Evolutionary conservation across 768 basidiomycete genomes (phyloP).

Genomic region (Lactarius hengduanensis): DNA sequence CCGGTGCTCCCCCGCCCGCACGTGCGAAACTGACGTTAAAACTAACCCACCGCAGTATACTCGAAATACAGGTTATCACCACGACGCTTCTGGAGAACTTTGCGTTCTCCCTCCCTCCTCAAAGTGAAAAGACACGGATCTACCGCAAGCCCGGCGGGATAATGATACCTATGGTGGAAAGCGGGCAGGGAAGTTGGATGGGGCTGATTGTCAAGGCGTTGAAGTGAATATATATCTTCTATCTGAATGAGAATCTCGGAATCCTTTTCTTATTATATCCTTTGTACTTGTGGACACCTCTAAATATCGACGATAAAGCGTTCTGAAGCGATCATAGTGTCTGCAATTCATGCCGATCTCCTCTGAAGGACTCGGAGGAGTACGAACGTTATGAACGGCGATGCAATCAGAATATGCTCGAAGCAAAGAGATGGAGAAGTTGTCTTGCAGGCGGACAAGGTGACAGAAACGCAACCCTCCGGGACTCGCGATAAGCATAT

Average conservation of each 20-base stretch:
- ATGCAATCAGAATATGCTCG: no score
- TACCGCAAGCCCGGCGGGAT: slow-evolving; percentile 21
- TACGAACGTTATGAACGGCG: no score
- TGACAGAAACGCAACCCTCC: neutral
- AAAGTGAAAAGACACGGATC: slow-evolving; percentile 22
- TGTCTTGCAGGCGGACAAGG: neutral
- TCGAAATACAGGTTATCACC: slow-evolving; percentile 19
- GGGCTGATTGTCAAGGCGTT: slow-evolving; percentile 23
- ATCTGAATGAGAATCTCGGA: neutral
- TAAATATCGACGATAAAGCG: neutral
- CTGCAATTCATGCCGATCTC: no score
- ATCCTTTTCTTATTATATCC: neutral
- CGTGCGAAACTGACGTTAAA: neutral
- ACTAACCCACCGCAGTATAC: slow-evolving; percentile 7
- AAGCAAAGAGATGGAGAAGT: no score
- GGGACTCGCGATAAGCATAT: neutral
- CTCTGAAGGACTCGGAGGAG: no score
- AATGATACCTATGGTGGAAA: slow-evolving; percentile 24
- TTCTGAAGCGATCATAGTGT: neutral
- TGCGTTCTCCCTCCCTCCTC: slow-evolving; percentile 23
- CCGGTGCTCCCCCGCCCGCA: no score
- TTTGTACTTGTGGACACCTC: neutral
- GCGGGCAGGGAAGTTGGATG: slow-evolving; percentile 21
- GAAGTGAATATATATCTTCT: slow-evolving; percentile 7
- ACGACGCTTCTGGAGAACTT: slow-evolving; percentile 26